Percentiles rank a stretch among this genome's conserved stretches.
These are phyloP conservation scores for Calonectria pteridis DNA, from an alignment of 2,329 filamentous ascomycete genomes.

Conservation along the genomic window DNA sequence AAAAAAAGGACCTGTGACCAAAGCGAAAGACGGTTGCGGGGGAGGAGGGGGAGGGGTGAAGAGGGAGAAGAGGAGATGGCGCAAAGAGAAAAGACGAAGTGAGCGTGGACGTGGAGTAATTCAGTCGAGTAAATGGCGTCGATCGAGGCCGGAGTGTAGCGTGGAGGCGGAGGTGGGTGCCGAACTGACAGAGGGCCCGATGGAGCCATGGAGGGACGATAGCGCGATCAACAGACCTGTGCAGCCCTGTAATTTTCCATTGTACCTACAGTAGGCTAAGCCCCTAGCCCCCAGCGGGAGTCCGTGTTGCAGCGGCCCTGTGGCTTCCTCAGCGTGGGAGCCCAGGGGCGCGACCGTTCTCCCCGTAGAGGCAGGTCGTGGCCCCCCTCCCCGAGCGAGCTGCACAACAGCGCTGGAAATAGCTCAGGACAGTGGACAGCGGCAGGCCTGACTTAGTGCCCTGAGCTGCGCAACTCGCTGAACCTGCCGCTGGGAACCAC, in stretches of 20 bases:
- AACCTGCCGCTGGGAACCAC: no score
- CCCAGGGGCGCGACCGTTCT: neutral
- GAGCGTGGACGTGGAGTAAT: conserved; percentile 26
- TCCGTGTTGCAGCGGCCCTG: conserved; percentile 5
- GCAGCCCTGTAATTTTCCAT: neutral
- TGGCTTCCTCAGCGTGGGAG: neutral
- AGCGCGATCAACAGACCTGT: conserved; percentile 10
- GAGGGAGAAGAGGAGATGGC: neutral
- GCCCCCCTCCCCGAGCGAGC: neutral
- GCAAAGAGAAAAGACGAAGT: conserved; percentile 18
- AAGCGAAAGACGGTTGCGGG: neutral
- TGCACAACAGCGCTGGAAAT: neutral
- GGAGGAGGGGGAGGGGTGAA: neutral
- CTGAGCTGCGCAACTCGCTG: neutral
- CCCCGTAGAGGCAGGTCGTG: neutral
- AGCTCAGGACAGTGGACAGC: neutral
- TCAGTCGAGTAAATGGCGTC: conserved; percentile 4
- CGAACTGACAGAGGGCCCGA: conserved; percentile 14
- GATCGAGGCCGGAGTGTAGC: conserved; percentile 22
- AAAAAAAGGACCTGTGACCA: neutral
- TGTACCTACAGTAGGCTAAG: conserved; percentile 3
- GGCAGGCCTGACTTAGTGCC: neutral
- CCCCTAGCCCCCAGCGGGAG: conserved; percentile 7
- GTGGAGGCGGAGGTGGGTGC: conserved; percentile 35
- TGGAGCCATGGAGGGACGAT: conserved; percentile 26